Conservation (phyloP, 371 early-diverging fungal species). For the Rhizopus delemar region DNA sequence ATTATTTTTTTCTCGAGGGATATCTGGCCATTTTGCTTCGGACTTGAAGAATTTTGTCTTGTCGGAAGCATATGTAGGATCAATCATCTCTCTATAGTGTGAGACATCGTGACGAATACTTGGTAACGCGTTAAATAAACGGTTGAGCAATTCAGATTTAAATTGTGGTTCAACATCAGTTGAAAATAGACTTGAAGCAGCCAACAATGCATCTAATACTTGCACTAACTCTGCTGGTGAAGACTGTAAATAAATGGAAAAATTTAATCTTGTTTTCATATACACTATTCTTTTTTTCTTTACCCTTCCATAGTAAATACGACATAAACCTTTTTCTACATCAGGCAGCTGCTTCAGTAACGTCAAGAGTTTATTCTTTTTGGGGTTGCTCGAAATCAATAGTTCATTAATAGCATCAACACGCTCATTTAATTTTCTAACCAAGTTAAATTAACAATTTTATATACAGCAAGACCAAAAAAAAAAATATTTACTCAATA, state of each 20-base stretch:
- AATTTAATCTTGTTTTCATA: too few species aligned
- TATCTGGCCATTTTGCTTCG: slow-evolving; percentile 57
- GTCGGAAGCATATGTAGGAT: slow-evolving; percentile 22
- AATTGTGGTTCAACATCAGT: slow-evolving; percentile 21
- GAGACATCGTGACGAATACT: slow-evolving; percentile 33
- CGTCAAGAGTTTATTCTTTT: slow-evolving; percentile 23
- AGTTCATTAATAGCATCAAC: slow-evolving; percentile 71
- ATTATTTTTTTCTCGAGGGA: slow-evolving; percentile 38
- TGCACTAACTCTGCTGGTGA: slow-evolving; percentile 62
- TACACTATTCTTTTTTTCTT: not conserved
- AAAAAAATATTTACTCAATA: slow-evolving; percentile 19
- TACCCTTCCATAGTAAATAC: slow-evolving; percentile 71
- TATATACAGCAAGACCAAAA: too few species aligned
- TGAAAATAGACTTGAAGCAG: slow-evolving; percentile 37
- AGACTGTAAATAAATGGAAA: slow-evolving; percentile 37
- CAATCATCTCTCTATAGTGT: slow-evolving; percentile 39
- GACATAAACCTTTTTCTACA: slow-evolving; percentile 74
- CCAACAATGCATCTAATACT: slow-evolving; percentile 55
- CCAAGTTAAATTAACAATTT: too few species aligned
- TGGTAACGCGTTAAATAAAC: slow-evolving; percentile 46
- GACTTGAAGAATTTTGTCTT: slow-evolving; percentile 56
- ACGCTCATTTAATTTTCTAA: slow-evolving; percentile 65
- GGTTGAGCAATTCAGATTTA: slow-evolving; percentile 36
- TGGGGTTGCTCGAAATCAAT: slow-evolving; percentile 30
- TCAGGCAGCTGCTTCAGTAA: slow-evolving; percentile 62